Conservation (phyloP, 2,329 filamentous ascomycete genomes). For the Neopestalotiopsis sp. region DNA sequence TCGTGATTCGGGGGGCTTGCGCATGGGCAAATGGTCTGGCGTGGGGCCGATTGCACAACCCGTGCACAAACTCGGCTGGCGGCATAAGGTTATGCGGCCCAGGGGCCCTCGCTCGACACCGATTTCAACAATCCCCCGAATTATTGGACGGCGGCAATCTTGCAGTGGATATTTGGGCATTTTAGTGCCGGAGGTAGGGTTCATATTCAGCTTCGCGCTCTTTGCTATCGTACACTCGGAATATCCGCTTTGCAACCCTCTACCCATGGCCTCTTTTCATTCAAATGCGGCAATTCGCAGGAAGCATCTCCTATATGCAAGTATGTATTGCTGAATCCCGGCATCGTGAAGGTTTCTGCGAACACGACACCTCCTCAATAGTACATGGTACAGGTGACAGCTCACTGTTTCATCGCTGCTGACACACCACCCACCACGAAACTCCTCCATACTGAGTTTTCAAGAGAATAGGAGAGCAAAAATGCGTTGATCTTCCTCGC, state of each 20-base stretch:
- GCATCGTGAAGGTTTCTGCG: too few species aligned
- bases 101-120: background rate
- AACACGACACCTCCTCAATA: too few species aligned
- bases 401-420: too few species aligned
- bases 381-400: too few species aligned
- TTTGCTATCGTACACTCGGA: background rate
- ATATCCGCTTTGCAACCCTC: background rate
- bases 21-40: background rate
- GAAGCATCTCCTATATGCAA: background rate
- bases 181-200: constrained; percentile 10
- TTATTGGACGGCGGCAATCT: constrained; percentile 8
- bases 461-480: too few species aligned
- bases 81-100: background rate
- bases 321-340: too few species aligned
- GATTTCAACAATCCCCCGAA: constrained; percentile 8
- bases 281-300: background rate
- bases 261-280: background rate
- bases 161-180: background rate
- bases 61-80: constrained; percentile 1
- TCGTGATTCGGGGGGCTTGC: constrained; percentile 6
- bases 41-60: constrained; percentile 3
- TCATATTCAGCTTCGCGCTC: constrained; percentile 15
- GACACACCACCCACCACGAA: too few species aligned
- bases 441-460: too few species aligned
- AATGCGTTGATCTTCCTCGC: too few species aligned